Evolutionary conservation across 257 asterid species (phyloP), one percentile per base, ranked within the genome.

Genomic region (Parsonsia alboflavescens): DNA sequence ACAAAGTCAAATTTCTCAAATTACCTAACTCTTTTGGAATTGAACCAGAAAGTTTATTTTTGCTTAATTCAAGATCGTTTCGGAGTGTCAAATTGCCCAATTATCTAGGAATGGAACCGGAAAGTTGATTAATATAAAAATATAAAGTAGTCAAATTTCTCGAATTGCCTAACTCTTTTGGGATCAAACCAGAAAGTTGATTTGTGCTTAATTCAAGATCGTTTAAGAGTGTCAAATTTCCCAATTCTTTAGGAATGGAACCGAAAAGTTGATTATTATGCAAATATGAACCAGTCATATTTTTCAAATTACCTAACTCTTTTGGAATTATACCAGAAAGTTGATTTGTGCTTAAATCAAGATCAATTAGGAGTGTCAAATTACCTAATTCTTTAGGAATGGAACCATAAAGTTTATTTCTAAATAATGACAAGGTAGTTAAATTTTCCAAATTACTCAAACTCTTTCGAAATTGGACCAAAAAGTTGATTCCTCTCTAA

Each of bases 71-170:
- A 33, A 33, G 39, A 33, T 33, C 1, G 39, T 33, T 33, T 33
- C 1, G 39, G 3, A 33, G 39, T 33, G 39, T 3, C 3, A 33
- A 33, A 33, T 13, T 22, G 41, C 30, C 26, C 53, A 76, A 76
- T 2, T 80, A 57, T 46, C 46, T 21, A 17, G 80, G 83, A 50
- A 80, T 58, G 28, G 73, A 6, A 63, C 76, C 59, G 8, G 69
- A 70, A 53, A 79, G 56, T 33, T 62, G n/a, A 72, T 80, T 80
- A 13, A 0, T 4, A 5, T 28, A 21, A 30, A 80, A 65, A 36
- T 0, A 33, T 45, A 71, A 0, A 21, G 0, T 0, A 2, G 19
- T 6, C 42, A 75, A 57, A 44, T 58, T 13, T 10, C 24, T 65
- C 52, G 74, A 50, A 50, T 74, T 59, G 0, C 70, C 73, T 3